Conservation (phyloP, 1,139 yeast species). For the Suhomyces kunorum region DNA sequence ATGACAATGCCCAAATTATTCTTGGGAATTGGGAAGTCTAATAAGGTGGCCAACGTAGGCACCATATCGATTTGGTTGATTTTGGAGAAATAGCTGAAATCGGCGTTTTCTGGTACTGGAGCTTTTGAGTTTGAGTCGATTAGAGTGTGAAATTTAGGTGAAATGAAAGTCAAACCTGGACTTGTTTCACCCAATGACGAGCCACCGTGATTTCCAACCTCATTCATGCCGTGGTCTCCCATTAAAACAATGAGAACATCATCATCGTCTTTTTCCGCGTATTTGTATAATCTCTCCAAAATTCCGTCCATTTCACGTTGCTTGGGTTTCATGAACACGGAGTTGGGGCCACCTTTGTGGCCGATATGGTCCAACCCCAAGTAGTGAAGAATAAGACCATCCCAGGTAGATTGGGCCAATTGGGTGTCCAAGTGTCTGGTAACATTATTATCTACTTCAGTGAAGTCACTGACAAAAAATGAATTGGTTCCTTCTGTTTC, state of each 20-base stretch:
- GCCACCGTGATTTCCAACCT: conserved; percentile 94
- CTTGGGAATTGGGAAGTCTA: conserved; percentile 81
- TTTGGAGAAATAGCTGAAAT: conserved; percentile 52
- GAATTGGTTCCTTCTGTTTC: conserved; percentile 86
- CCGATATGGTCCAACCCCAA: conserved; percentile 96
- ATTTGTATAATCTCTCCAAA: conserved; percentile 52
- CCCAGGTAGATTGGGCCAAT: conserved; percentile 58
- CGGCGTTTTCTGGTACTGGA: conserved; percentile 39
- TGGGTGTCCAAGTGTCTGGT: conserved; percentile 77
- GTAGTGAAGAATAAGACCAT: conserved; percentile 83
- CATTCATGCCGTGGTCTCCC: conserved; percentile 98
- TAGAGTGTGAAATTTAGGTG: conserved; percentile 52
- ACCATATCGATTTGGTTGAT: conserved; percentile 86
- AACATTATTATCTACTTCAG: conserved; percentile 90
- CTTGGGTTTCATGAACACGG: conserved; percentile 76
- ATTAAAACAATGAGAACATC: conserved; percentile 70
- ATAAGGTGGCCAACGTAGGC: conserved; percentile 73
- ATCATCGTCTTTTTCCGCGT: conserved; percentile 28
- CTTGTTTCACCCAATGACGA: conserved; percentile 90
- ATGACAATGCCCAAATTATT: conserved; percentile 81
- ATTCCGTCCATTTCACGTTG: conserved; percentile 84
- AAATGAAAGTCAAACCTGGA: conserved; percentile 71
- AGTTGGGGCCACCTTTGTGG: conserved; percentile 90
- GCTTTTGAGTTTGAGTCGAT: conserved; percentile 24
- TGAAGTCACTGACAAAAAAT: conserved; percentile 90